Percentiles rank a stretch among this genome's conserved stretches.
Conservation (phyloP, 768 basidiomycete genomes). For the Ramaria sp. region DNA sequence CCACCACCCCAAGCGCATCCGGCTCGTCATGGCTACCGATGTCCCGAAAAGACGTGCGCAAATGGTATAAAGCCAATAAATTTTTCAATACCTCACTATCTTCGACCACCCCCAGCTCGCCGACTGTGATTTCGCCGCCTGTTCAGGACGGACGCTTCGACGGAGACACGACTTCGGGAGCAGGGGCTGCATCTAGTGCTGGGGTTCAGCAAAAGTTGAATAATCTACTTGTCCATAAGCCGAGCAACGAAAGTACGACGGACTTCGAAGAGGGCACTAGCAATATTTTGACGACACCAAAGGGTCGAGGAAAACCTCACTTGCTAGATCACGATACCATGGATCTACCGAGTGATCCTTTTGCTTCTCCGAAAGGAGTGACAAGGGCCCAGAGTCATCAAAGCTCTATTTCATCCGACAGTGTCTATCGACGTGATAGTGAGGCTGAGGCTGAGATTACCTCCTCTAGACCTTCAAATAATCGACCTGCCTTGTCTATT, state of each 20-base stretch:
- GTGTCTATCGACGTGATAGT: neutral
- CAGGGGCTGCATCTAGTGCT: neutral
- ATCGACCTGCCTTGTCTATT: slow-evolving; percentile 3
- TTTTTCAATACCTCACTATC: slow-evolving; percentile 19
- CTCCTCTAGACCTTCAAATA: neutral
- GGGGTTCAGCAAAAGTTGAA: neutral
- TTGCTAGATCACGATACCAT: slow-evolving; percentile 1
- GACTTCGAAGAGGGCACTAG: slow-evolving; percentile 3
- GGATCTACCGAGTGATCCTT: slow-evolving; percentile 5
- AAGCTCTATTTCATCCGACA: slow-evolving; percentile 1
- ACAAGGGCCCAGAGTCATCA: neutral
- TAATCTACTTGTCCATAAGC: neutral
- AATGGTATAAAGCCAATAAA: slow-evolving; percentile 8
- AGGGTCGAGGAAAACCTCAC: neutral
- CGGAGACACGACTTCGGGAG: neutral
- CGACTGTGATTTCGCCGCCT: slow-evolving; percentile 15
- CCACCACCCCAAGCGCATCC: neutral
- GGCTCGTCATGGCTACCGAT: slow-evolving; percentile 5
- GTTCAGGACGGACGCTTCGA: neutral
- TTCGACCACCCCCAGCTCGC: slow-evolving; percentile 25
- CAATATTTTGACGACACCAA: slow-evolving; percentile 2
- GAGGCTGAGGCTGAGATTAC: neutral
- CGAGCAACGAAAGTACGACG: slow-evolving; percentile 3
- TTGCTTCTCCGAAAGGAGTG: neutral
- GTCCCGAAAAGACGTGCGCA: slow-evolving; percentile 7